Conservation (phyloP, 768 basidiomycete genomes). For the Rhodosporidiobolus odoratus region DNA sequence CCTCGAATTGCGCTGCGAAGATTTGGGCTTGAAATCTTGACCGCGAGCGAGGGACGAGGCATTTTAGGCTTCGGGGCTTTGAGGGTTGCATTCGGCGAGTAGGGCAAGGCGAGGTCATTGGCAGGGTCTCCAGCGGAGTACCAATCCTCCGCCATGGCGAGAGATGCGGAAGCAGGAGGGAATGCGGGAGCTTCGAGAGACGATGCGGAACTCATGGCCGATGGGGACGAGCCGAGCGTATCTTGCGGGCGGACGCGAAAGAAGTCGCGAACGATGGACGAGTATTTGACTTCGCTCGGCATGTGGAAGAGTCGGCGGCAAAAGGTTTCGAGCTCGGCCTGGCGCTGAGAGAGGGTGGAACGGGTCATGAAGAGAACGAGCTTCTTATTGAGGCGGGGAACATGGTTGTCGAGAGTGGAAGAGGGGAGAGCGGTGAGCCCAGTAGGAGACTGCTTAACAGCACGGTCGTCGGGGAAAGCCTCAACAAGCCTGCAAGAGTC, state of each 20-base stretch:
- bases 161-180: neutral
- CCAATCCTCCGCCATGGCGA: neutral
- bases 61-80: constrained; percentile 1
- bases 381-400: constrained; percentile 28
- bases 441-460: neutral
- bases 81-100: constrained; percentile 18
- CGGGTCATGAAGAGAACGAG: constrained; percentile 28
- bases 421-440: neutral
- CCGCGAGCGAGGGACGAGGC: constrained; percentile 8
- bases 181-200: neutral
- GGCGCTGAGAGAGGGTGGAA: constrained; percentile 21
- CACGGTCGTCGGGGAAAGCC: constrained; percentile 31
- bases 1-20: constrained; percentile 3
- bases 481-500: constrained; percentile 7
- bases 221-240: neutral
- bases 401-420: constrained; percentile 17
- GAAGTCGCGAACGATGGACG: constrained; percentile 30
- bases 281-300: constrained; percentile 19
- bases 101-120: neutral
- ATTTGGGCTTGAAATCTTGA: constrained; percentile 30
- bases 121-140: constrained; percentile 1
- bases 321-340: constrained; percentile 34
- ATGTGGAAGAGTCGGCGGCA: constrained; percentile 28
- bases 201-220: neutral
- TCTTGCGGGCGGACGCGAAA: constrained; percentile 11